Evolutionary conservation across 257 asterid genomes (phyloP), one percentile per base, ranked within the genome.

Genomic region (Primulina eburnea): DNA sequence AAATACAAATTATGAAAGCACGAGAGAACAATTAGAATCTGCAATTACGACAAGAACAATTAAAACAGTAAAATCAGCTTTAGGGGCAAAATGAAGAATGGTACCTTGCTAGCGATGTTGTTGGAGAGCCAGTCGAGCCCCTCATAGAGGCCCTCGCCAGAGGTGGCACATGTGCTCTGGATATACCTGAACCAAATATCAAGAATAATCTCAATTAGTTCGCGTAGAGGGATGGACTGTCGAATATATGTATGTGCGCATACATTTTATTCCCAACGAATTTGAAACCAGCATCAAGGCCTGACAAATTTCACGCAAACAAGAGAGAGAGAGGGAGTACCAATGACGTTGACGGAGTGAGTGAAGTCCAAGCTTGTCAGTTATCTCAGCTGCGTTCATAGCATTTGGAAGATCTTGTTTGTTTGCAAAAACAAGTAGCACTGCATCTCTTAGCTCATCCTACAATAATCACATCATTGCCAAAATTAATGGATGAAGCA

Each of bases 321-420:
- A 6, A 38, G 69, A 18, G 63, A 33, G 30, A 53, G 64, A 29
- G 68, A 64, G 75, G 70, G 68, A 10, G 56, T 81, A 83, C 86
- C 88, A 83, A 65, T 83, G 88, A 47, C 88, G 86, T 64, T 83
- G 86, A 29, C 88, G 85, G 60, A 84, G 86, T 68, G 88, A 83
- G 82, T 83, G 88, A 68, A 83, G 87, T 35, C 87, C 85, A 67
- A 83, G 85, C 68, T 80, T 83, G 75, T 82, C 87, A 35, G 87
- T 82, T 40, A 82, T 82, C 67, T 82, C 87, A 75, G 87, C 87
- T 77, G 83, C 87, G 65, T 80, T 83, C 88, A 80, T 83, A 4
- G 85, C 88, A 80, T 83, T 83, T 8, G 88, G 88, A 59, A 83
- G 88, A 80, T 80, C 88, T 69, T 83, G 88, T 71, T 83, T 83